Percentiles rank a stretch among this genome's conserved stretches.
Evolutionary conservation across 257 asterid genomes (phyloP).

Genomic region (Petunia axillaris): DNA sequence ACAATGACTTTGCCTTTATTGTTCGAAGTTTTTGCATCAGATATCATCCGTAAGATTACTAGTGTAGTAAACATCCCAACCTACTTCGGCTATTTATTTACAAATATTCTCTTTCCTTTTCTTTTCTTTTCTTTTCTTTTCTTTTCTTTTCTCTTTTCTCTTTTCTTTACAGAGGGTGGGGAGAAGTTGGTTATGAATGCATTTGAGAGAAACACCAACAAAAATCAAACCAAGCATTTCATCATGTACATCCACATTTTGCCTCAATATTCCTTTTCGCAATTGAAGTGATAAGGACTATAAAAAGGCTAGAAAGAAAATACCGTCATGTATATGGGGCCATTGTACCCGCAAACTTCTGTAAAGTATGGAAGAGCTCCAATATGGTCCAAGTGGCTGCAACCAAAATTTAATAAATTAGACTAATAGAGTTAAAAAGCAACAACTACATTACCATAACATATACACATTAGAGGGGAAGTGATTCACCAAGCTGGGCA

Average conservation of each 20-base stretch:
- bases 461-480: not conserved
- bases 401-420: conserved; percentile 19
- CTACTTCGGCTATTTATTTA: conserved; percentile 4
- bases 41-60: not conserved
- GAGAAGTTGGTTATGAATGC: not conserved
- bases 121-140: not conserved
- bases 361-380: conserved; percentile 97
- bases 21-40: not conserved
- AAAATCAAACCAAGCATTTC: not conserved
- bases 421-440: not conserved
- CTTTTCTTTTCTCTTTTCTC: not conserved
- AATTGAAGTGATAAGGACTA: not conserved
- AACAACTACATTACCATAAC: not conserved
- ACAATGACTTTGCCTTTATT: not conserved
- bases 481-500: conserved; percentile 9
- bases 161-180: not conserved
- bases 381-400: conserved; percentile 88
- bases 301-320: conserved; percentile 13
- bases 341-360: conserved; percentile 88
- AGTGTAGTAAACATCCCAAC: not conserved
- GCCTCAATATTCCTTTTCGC: not conserved
- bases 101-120: not conserved
- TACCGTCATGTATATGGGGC: conserved; percentile 99
- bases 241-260: not conserved
- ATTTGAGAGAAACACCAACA: not conserved